Evolutionary conservation across 352 stramenopile genomes (phyloP).

Genomic region (Pythium angustatum): DNA sequence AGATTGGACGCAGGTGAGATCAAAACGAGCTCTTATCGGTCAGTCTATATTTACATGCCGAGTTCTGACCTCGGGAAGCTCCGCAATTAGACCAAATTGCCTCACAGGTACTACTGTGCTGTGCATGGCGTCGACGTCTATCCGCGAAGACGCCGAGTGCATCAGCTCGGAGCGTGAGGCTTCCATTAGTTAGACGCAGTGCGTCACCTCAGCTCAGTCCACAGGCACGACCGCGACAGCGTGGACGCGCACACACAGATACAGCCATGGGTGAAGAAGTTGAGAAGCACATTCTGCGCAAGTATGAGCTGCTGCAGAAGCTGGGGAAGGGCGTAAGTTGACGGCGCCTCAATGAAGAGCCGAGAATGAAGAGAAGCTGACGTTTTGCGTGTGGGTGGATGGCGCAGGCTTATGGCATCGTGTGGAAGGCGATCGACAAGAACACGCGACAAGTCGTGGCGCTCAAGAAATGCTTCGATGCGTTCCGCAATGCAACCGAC

Average conservation of each 20-base stretch:
- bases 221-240: neutral
- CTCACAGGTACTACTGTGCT: neutral
- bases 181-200: neutral
- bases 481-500: constrained; percentile 95
- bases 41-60: constrained; percentile 6
- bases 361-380: neutral
- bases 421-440: constrained; percentile 97
- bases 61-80: neutral
- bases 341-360: neutral
- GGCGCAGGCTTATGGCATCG: constrained; percentile 92
- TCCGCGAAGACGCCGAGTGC: neutral
- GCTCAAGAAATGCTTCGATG: constrained; percentile 97
- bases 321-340: constrained; percentile 89
- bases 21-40: constrained; percentile 2
- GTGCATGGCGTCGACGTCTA: neutral
- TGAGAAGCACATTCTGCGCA: constrained; percentile 92
- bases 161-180: neutral
- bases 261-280: constrained; percentile 90
- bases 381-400: neutral
- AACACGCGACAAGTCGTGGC: constrained; percentile 88
- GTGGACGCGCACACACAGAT: neutral
- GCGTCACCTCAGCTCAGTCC: too few relatives aligned
- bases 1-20: neutral
- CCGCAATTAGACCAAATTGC: constrained; percentile 7
- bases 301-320: constrained; percentile 93